Percentiles rank a stretch among this genome's conserved stretches.
These are phyloP conservation scores for Termitomyces sp. DNA, from an alignment of 1,284 basidiomycete genomes.

Conservation along the genomic window DNA sequence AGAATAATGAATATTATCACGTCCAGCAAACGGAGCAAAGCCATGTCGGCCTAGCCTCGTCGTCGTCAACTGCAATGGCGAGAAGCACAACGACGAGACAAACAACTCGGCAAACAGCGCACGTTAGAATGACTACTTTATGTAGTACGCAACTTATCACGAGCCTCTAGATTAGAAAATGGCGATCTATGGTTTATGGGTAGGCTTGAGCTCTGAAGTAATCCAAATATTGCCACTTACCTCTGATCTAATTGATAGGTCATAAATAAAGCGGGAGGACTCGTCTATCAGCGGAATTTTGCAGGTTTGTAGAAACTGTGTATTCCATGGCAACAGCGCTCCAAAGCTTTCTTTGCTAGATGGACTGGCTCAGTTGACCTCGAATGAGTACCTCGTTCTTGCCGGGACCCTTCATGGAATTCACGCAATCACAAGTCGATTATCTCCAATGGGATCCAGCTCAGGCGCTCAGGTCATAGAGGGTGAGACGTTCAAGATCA, in stretches of 20 bases:
- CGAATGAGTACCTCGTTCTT: conserved; percentile 97
- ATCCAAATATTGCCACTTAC: not conserved
- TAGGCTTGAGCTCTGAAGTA: conserved; percentile 26
- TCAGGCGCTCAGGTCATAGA: conserved; percentile 93
- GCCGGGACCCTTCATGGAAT: conserved; percentile 98
- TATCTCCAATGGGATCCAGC: conserved; percentile 79
- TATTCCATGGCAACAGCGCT: not conserved
- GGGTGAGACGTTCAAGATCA: conserved; percentile 90
- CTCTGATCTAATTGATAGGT: conserved; percentile 49
- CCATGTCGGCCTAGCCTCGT: conserved; percentile 6
- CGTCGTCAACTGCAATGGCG: conserved; percentile 3
- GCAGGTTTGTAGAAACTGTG: conserved; percentile 52
- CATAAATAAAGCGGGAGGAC: conserved; percentile 97
- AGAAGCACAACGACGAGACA: not conserved
- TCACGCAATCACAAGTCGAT: conserved; percentile 91
- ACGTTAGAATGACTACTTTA: too few relatives aligned
- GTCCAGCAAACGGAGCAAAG: not conserved
- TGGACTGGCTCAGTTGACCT: conserved; percentile 79
- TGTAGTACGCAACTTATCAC: not conserved
- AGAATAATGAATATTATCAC: conserved; percentile 19
- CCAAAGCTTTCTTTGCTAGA: conserved; percentile 43
- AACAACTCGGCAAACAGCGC: not conserved
- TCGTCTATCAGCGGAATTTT: conserved; percentile 92
- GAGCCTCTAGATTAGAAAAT: conserved; percentile 30
- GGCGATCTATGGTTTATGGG: conserved; percentile 82